Base-by-base conservation (phyloP, 148 eudicot species). In the Arbutus unedo region DNA sequence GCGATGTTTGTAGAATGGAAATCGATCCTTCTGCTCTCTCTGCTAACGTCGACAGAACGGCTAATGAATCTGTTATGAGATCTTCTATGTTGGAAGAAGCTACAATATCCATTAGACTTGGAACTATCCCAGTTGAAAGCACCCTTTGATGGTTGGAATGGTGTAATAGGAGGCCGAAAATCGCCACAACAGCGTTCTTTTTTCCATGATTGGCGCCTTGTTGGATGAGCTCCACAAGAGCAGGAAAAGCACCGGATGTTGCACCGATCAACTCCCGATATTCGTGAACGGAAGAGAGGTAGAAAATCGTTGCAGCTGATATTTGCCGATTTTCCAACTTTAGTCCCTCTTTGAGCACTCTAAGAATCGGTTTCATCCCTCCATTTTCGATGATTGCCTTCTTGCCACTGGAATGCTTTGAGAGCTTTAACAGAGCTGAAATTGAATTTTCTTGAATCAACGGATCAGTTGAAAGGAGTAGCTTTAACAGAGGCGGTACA, bases 241-340 rank as follows among this genome's bases (percentile, higher is more conserved):
- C 85, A 5, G 92, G 89, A 44, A 95, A 86, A 0, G 89, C 89
- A 44, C 85, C 88, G 8, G 84, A 70, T 0, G 85, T 85, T 5
- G 86, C 85, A 3, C 97, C 97, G n/a, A 95, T 88, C 59, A 90
- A 41, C 50, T 78, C 89, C 64, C 95, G 84, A 76, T 92, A 87
- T 53, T 87, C 90, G 10, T 84, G 88, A 4, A 89, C 85, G 0
- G 96, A 90, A 0, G 95, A 83, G 4, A 95, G 88, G 81, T 95
- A 95, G 66, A 95, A 95, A 19, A 95, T 76, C 2, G 88, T 90
- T 0, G 96, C 98, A 5, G 98, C 97, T 18, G 98, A 95, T 2
- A 88, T 90, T 38, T 96, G 96, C 21, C 85, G 86, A 0, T 90
- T 64, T 79, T 96, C 98, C 31, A 83, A 18, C 47, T 90, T 94